A percentile compares a stretch with the other conserved stretches of the same genome.
These are phyloP conservation scores for Aspergillus piperis DNA, from an alignment of 2,329 filamentous ascomycete genomes.

Conservation along the genomic window DNA sequence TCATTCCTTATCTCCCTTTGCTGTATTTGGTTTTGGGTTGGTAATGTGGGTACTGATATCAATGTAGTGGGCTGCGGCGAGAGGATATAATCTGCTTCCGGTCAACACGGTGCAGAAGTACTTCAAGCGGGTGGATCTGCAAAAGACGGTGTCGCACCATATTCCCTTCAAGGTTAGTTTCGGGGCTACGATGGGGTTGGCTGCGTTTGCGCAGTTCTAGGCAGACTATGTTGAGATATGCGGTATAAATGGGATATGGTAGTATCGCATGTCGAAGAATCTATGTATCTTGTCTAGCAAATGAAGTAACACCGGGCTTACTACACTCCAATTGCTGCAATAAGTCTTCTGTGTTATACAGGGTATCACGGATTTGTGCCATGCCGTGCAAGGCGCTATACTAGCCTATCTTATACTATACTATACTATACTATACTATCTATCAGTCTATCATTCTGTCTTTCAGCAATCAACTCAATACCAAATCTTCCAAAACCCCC, in stretches of 20 bases:
- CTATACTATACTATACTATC: constrained; percentile 7
- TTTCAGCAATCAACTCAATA: constrained; percentile 33
- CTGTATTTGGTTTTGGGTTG: background rate
- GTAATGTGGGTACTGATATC: background rate
- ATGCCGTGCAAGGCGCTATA: too few species aligned
- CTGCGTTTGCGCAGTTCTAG: constrained; percentile 49
- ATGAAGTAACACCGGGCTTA: background rate
- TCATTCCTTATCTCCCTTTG: background rate
- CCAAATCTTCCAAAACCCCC: constrained; percentile 76
- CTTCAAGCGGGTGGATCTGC: constrained; percentile 44
- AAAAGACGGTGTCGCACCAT: constrained; percentile 40
- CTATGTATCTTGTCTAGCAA: background rate
- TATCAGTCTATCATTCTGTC: background rate
- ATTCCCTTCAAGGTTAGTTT: constrained; percentile 51
- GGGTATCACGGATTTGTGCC: constrained; percentile 34
- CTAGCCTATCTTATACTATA: constrained; percentile 9
- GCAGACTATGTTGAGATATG: background rate
- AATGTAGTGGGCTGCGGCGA: constrained; percentile 47
- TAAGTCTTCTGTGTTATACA: constrained; percentile 14
- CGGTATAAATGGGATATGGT: background rate
- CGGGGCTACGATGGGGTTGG: constrained; percentile 47
- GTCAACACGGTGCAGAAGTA: constrained; percentile 43
- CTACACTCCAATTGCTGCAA: background rate
- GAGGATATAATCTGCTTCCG: constrained; percentile 49
- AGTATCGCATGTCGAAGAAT: background rate